Conservation (phyloP, 192 early-diverging fungal genomes). For the Endogone sp. region DNA sequence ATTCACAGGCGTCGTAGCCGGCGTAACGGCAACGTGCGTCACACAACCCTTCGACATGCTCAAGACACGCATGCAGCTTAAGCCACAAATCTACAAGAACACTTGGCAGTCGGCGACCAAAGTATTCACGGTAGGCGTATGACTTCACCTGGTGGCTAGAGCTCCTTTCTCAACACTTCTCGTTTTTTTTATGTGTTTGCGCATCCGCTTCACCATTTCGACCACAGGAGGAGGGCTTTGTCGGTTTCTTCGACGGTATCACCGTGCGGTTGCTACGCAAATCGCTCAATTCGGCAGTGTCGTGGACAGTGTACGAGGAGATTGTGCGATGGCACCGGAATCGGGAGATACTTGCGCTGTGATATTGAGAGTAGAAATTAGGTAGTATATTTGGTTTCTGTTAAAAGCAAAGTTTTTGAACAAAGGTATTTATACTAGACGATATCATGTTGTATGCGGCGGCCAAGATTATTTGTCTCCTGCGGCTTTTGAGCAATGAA, state of each 20-base stretch:
- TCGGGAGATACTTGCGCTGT: too few species aligned
- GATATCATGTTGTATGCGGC: too few species aligned
- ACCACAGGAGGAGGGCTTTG: constrained; percentile 72
- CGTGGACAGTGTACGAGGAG: constrained; percentile 93
- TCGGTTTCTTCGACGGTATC: constrained; percentile 83
- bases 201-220: too few species aligned
- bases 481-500: too few species aligned
- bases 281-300: constrained; percentile 78
- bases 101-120: constrained; percentile 39
- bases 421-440: too few species aligned
- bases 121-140: constrained; percentile 39
- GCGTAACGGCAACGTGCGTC: constrained; percentile 68
- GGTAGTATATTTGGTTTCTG: too few species aligned
- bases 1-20: constrained; percentile 53
- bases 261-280: constrained; percentile 80
- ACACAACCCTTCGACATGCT: constrained; percentile 95
- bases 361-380: too few species aligned
- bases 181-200: constrained; percentile 3
- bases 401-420: too few species aligned
- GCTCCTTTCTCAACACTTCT: background rate
- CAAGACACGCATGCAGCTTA: constrained; percentile 90
- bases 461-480: too few species aligned
- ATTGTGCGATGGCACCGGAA: constrained; percentile 42
- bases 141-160: background rate
- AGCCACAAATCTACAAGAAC: constrained; percentile 66